phyloP scores from a whole-genome alignment of 305 asterid genomes.

The Andrographis paniculata region DNA sequence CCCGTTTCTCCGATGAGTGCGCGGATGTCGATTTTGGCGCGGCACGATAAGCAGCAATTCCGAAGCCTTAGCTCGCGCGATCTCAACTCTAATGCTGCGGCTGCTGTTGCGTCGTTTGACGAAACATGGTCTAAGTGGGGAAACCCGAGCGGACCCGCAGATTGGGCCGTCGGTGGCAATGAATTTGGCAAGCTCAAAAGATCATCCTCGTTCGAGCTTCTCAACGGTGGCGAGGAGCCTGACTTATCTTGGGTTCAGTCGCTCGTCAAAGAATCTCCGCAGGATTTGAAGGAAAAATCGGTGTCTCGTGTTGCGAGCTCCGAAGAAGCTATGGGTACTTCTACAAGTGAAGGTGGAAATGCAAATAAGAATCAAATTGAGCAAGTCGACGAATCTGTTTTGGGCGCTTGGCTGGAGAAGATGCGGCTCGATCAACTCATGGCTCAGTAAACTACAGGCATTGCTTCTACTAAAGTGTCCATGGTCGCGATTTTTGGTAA shows the following conservation, averaged over 20 bases:
- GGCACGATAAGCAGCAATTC: constrained; percentile 49
- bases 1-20: constrained; percentile 71
- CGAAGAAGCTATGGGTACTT: constrained; percentile 26
- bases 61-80: constrained; percentile 76
- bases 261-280: constrained; percentile 70
- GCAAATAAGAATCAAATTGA: constrained; percentile 25
- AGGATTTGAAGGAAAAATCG: constrained; percentile 41
- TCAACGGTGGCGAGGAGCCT: constrained; percentile 61
- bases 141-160: constrained; percentile 41
- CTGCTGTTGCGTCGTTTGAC: constrained; percentile 35
- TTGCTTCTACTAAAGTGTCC: constrained; percentile 20
- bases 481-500: constrained; percentile 23
- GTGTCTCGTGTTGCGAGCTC: constrained; percentile 21
- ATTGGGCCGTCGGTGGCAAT: constrained; percentile 42
- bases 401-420: constrained; percentile 61
- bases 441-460: constrained; percentile 36
- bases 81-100: constrained; percentile 43
- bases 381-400: constrained; percentile 43
- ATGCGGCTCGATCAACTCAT: constrained; percentile 71
- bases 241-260: constrained; percentile 87
- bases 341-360: constrained; percentile 24
- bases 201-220: constrained; percentile 57
- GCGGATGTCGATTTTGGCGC: constrained; percentile 49
- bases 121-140: constrained; percentile 65
- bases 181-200: constrained; percentile 42